phyloP scores from a whole-genome alignment of 2,329 filamentous ascomycete species.

The Diaporthe velutina region DNA sequence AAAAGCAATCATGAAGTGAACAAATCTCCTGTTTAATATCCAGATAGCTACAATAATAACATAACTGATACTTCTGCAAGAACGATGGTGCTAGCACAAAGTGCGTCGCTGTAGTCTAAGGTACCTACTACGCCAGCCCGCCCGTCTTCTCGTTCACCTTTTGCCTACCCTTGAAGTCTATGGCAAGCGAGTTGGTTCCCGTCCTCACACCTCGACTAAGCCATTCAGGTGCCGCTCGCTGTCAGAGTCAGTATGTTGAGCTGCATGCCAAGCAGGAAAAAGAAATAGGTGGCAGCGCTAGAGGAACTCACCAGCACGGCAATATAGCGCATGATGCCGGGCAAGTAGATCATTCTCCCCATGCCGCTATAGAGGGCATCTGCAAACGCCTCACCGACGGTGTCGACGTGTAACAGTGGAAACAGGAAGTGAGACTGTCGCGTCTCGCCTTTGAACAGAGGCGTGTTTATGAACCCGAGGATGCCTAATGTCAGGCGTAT shows the following conservation, averaged over 20 bases:
- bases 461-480: conserved; percentile 50
- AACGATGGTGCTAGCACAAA: background rate
- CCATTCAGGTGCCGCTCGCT: background rate
- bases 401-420: conserved; percentile 50
- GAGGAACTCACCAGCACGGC: conserved; percentile 45
- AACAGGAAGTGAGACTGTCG: conserved; percentile 46
- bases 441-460: conserved; percentile 46
- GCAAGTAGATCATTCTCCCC: conserved; percentile 48
- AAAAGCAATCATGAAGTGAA: background rate
- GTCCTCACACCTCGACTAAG: background rate
- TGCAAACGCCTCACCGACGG: conserved; percentile 48
- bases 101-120: background rate
- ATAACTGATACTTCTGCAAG: background rate
- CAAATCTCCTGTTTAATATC: background rate
- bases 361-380: conserved; percentile 48
- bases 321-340: conserved; percentile 46
- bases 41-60: background rate
- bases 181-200: conserved; percentile 3
- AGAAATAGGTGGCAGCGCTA: background rate
- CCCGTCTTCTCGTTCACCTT: conserved; percentile 38
- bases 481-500: conserved; percentile 45
- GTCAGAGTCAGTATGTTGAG: background rate
- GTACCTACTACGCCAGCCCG: background rate
- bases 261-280: background rate
- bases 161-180: conserved; percentile 36